Base-by-base conservation (phyloP, 1,284 basidiomycete genomes). In the Puccinia sorghi region DNA sequence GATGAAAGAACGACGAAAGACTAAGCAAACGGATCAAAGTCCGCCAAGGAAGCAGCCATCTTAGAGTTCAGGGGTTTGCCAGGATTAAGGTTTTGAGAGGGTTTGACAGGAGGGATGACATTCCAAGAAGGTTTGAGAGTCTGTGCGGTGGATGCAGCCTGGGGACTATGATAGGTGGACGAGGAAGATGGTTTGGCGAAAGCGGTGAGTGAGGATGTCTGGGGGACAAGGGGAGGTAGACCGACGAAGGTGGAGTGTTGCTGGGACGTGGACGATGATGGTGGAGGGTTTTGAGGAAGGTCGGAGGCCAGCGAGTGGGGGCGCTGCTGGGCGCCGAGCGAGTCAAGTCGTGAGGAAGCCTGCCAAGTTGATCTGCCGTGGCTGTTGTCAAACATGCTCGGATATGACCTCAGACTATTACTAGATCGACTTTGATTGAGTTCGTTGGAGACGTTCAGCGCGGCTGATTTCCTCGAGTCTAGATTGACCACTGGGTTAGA, bases 11-110 rank as follows among this genome's bases (percentile, higher is more conserved):
- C 32, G 32, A 25, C n/a, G n/a, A 63, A 39, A n/a, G 46, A 66
- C 41, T 66, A 66, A 66, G 75, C 75, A 57, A 77, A 77, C 5
- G 75, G 75, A 69, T 77, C 75, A 20, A 77, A 77, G 46, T 77
- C 75, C 25, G 64, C 50, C 54, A 77, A 48, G 20, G 63, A 27
- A 37, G 52, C 52, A 13, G 37, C 12, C 50, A 32, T 43, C 11
- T 52, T 56, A 41, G 41, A 25, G 32, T 77, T 69, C 52, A 46
- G 67, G 25, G 15, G 11, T 1, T 32, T 11, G n/a, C 22, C 3
- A 27, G 27, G 41, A 27, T 37, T 66, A 32, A 11, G n/a, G 20
- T 50, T 57, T 43, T 61, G 57, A 37, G 57, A 39, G 32, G 39
- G 43, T 22, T 76, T 66, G 66, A 46, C 52, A 48, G 75, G 75